A percentile compares a stretch with the other conserved stretches of the same genome.
Conservation (phyloP, 805 yeast genomes). For the Cyberlindnera maritima region DNA sequence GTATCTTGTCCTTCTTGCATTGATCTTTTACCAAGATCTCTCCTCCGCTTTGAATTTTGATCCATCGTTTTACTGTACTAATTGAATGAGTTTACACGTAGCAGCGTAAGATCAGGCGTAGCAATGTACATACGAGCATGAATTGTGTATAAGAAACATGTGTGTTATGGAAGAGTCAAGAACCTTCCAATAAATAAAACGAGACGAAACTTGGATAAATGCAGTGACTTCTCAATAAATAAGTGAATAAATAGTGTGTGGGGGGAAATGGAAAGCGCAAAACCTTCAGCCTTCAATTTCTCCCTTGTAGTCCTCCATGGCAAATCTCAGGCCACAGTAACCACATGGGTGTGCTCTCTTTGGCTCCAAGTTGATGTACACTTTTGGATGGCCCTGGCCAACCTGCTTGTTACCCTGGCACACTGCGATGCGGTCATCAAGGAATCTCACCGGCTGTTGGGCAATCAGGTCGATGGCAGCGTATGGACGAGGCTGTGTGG, state of each 20-base stretch:
- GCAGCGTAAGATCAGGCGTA: no score
- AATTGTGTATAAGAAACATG: background rate
- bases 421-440: conserved; percentile 63
- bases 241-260: conserved; percentile 16
- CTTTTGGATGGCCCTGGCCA: conserved; percentile 81
- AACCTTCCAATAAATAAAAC: background rate
- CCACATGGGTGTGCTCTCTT: conserved; percentile 73
- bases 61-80: background rate
- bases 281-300: conserved; percentile 13
- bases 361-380: conserved; percentile 76
- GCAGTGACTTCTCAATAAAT: background rate
- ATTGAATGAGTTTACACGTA: no score
- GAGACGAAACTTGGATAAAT: background rate
- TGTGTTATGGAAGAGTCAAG: background rate
- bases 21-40: background rate
- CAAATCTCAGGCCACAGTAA: conserved; percentile 71
- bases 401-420: conserved; percentile 78
- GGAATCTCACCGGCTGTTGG: conserved; percentile 64
- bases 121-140: no score
- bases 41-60: background rate
- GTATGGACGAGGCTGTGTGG: conserved; percentile 70
- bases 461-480: conserved; percentile 85
- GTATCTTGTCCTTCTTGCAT: conserved; percentile 19
- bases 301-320: conserved; percentile 21
- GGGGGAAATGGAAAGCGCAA: conserved; percentile 10